phyloP scores from a whole-genome alignment of 148 eudicot genomes.

The Nyssa sinensis region DNA sequence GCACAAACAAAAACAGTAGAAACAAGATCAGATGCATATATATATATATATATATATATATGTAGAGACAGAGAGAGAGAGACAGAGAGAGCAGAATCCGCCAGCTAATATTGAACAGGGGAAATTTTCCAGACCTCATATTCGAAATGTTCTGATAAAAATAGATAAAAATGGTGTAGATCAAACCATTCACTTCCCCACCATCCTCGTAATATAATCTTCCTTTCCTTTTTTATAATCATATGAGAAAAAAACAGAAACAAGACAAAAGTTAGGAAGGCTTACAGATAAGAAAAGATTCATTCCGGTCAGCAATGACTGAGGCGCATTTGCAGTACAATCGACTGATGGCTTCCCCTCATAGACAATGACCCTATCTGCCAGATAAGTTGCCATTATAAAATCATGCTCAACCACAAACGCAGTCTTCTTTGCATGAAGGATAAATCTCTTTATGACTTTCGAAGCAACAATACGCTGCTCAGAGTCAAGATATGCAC shows the following conservation, averaged over 20 bases:
- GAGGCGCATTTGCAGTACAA: slow-evolving; percentile 89
- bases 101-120: too few species aligned
- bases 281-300: slow-evolving; percentile 92
- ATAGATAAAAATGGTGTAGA: too few species aligned
- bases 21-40: too few species aligned
- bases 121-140: too few species aligned
- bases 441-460: slow-evolving; percentile 93
- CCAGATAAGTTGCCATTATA: slow-evolving; percentile 95
- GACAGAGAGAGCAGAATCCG: too few species aligned
- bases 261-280: neutral
- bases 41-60: too few species aligned
- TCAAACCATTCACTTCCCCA: neutral
- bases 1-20: slow-evolving; percentile 21
- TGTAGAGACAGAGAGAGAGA: too few species aligned
- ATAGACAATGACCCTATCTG: slow-evolving; percentile 87
- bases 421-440: slow-evolving; percentile 97
- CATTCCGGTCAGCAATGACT: slow-evolving; percentile 87
- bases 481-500: slow-evolving; percentile 97
- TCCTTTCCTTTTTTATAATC: too few species aligned
- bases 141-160: too few species aligned
- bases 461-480: slow-evolving; percentile 98
- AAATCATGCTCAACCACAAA: slow-evolving; percentile 97
- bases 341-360: slow-evolving; percentile 83
- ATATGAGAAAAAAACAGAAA: neutral
- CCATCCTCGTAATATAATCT: neutral